Conservation (phyloP, 2,329 filamentous ascomycete genomes). For the Fusarium bulbicola region DNA sequence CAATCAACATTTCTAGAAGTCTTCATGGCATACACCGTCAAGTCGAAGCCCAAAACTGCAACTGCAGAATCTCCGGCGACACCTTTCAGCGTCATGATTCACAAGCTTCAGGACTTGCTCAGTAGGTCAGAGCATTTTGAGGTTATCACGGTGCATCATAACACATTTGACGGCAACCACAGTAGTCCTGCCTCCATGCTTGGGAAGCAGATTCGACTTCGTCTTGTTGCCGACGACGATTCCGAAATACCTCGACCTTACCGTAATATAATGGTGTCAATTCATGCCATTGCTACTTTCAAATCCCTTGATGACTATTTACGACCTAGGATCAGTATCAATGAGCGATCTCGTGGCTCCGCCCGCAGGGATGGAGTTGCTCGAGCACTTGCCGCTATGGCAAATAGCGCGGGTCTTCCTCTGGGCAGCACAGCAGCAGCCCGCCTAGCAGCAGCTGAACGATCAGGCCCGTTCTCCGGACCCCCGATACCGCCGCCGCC, state of each 20-base stretch:
- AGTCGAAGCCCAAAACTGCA: slow-evolving; percentile 70
- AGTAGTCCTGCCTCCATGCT: slow-evolving; percentile 96
- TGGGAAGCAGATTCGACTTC: slow-evolving; percentile 91
- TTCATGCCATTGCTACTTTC: slow-evolving; percentile 97
- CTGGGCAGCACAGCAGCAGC: slow-evolving; percentile 56
- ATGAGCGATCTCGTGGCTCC: slow-evolving; percentile 70
- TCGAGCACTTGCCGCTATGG: slow-evolving; percentile 78
- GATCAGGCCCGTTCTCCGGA: slow-evolving; percentile 50
- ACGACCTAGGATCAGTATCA: slow-evolving; percentile 84
- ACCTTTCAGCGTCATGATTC: slow-evolving; percentile 88
- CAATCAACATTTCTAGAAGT: slow-evolving; percentile 87
- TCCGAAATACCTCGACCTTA: slow-evolving; percentile 89
- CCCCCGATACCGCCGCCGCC: slow-evolving; percentile 51
- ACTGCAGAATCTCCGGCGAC: slow-evolving; percentile 77
- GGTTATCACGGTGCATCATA: slow-evolving; percentile 93
- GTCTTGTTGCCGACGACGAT: slow-evolving; percentile 87
- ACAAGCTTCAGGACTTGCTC: slow-evolving; percentile 94
- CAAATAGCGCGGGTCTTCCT: slow-evolving; percentile 73
- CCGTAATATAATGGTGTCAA: slow-evolving; percentile 96
- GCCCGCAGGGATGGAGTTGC: slow-evolving; percentile 71
- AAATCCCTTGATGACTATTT: slow-evolving; percentile 97
- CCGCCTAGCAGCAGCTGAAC: slow-evolving; percentile 54
- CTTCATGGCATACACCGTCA: slow-evolving; percentile 84
- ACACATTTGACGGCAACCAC: slow-evolving; percentile 87
- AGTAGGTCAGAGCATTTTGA: slow-evolving; percentile 98